Conservation (phyloP, 1,139 yeast genomes). For the Pichia norvegensis region DNA sequence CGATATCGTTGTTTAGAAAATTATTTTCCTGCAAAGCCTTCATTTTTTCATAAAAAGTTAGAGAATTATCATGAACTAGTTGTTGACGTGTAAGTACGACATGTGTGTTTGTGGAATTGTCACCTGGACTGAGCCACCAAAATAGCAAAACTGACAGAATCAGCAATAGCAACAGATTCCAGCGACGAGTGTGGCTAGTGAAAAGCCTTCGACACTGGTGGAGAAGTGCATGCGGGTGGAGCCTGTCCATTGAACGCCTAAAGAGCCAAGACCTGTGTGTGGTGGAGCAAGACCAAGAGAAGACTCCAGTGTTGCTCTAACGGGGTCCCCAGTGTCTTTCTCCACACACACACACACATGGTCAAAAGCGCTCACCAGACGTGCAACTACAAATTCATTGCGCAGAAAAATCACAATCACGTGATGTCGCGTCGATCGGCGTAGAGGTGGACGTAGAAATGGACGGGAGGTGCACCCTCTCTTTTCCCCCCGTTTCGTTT, state of each 20-base stretch:
- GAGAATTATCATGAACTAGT: background rate
- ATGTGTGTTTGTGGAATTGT: background rate
- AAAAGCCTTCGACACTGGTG: background rate
- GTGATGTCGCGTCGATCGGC: too few relatives aligned
- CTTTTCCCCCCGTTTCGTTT: too few relatives aligned
- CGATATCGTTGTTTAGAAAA: background rate
- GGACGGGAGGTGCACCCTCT: too few relatives aligned
- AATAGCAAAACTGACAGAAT: background rate
- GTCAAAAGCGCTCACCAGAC: too few relatives aligned
- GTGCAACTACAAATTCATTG: too few relatives aligned
- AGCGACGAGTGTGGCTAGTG: background rate
- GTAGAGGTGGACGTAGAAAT: too few relatives aligned
- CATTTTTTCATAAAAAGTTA: constrained; percentile 7
- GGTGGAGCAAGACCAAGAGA: too few relatives aligned
- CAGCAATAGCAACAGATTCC: background rate
- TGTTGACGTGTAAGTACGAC: background rate
- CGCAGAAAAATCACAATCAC: too few relatives aligned
- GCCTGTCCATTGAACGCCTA: background rate
- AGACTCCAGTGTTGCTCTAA: too few relatives aligned
- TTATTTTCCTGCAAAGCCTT: constrained; percentile 1
- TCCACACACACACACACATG: too few relatives aligned
- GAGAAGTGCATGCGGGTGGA: background rate
- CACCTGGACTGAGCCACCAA: background rate
- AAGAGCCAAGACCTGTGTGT: background rate
- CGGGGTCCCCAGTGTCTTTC: too few relatives aligned